Evolutionary conservation across 2,329 filamentous ascomycete genomes (phyloP), one percentile per base, ranked within the genome.

Genomic region (Aureobasidium sp.): DNA sequence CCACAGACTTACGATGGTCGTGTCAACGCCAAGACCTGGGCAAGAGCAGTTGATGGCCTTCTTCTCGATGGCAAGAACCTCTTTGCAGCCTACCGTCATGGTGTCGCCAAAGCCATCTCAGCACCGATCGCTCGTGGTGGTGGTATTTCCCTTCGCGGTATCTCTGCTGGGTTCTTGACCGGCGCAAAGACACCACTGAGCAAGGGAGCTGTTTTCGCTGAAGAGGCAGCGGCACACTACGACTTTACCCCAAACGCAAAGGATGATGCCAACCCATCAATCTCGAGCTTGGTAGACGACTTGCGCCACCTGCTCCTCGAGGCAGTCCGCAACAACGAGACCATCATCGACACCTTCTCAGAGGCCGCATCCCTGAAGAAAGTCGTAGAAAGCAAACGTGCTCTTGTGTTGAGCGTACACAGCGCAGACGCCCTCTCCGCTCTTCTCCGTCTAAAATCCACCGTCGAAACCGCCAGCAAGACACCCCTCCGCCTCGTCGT

Each of bases 391-490:
- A 84, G 82, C 23, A 71, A 78, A 2, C 67, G 81, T 1, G 77
- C 84, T 0, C 75, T 88, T 0, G 82, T 80, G 4, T 67, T 88
- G 11, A 83, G 79, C 0, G 80, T 80, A 11, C 81, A 87, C 67
- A 84, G 80, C 62, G 85, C 84, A 7, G 85, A 88, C 65, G 77
- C 78, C 21, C 87, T 87, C 62, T 80, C 83, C 2, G 73, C 82
- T 0, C 69, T 84, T 1, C 74, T 88, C n/a, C 74, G 75, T 25
- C 72, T 87, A 63, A 88, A 88, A 71, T 66, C 70, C 4, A 75
- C 79, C 2, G 74, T 87, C 9, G 84, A 87, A 53, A 64, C 68
- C 0, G 73, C 71, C 0, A 70, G 74, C 15, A 45, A 65, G 1
- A 61, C 69, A 0, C 66, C 64, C 8, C 74, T 87, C 37, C 77